Evolutionary conservation across 768 basidiomycete genomes (phyloP).

Genomic region (Thelephora ganbajun): DNA sequence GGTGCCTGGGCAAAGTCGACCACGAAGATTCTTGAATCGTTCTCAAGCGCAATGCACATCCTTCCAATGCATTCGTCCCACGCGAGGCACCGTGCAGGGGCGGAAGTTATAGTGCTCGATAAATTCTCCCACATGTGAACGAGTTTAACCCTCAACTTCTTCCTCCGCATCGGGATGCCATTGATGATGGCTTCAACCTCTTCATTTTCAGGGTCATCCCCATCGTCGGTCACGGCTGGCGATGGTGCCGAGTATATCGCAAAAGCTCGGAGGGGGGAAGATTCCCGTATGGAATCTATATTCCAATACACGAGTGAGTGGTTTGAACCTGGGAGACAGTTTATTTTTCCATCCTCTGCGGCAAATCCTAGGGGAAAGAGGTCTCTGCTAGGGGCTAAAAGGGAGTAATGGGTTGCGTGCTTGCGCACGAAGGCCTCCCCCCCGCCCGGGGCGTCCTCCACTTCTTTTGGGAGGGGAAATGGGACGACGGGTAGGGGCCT

Average conservation of each 20-base stretch:
- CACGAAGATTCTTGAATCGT: constrained; percentile 27
- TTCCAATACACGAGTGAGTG: neutral
- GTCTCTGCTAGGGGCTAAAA: neutral
- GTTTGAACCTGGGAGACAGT: neutral
- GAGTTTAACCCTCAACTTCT: constrained; percentile 1
- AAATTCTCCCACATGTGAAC: constrained; percentile 7
- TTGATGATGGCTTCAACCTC: neutral
- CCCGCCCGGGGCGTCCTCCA: neutral
- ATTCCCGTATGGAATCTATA: neutral
- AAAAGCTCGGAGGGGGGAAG: neutral
- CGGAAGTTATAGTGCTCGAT: constrained; percentile 4
- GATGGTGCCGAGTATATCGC: neutral
- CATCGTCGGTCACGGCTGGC: constrained; percentile 3
- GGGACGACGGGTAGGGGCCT: neutral
- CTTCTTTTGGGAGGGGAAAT: neutral
- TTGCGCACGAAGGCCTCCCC: neutral
- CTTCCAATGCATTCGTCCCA: constrained; percentile 59
- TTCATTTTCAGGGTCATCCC: neutral
- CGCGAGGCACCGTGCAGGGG: constrained; percentile 31
- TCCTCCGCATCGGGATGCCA: neutral
- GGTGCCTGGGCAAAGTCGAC: constrained; percentile 33
- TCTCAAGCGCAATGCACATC: constrained; percentile 34
- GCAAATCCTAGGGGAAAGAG: neutral
- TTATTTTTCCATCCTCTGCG: neutral
- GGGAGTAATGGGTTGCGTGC: neutral